phyloP scores from a whole-genome alignment of 2,329 filamentous ascomycete species.

The Aspergillus sp. region DNA sequence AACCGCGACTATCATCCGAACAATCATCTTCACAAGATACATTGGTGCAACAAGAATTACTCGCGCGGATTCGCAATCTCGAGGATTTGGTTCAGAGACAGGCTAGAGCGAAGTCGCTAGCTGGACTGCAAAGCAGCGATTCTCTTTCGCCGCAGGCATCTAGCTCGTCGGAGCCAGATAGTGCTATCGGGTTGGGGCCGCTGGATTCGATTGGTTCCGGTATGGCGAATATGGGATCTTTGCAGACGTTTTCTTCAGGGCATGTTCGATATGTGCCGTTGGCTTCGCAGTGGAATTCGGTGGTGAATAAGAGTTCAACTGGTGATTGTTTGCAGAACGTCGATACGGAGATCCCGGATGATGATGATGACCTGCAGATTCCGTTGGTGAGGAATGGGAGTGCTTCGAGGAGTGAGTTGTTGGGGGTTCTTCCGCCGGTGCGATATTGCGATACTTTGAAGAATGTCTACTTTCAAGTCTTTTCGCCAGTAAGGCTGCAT shows the following conservation, averaged over 20 bases:
- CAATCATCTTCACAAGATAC: slow-evolving; percentile 16
- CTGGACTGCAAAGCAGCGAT: slow-evolving; percentile 14
- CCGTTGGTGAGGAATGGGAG: slow-evolving; percentile 22
- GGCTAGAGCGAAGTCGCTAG: slow-evolving; percentile 14
- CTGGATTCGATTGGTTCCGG: slow-evolving; percentile 17
- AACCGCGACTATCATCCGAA: slow-evolving; percentile 25
- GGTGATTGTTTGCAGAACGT: slow-evolving; percentile 20
- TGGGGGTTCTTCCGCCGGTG: slow-evolving; percentile 28
- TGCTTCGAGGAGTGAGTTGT: slow-evolving; percentile 21
- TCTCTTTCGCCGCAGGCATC: slow-evolving; percentile 20
- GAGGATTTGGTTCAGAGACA: slow-evolving; percentile 32
- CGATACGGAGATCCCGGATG: slow-evolving; percentile 21
- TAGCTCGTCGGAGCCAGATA: slow-evolving; percentile 21
- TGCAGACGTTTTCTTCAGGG: slow-evolving; percentile 27
- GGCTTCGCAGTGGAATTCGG: slow-evolving; percentile 25
- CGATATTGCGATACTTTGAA: slow-evolving; percentile 32
- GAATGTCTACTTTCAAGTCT: slow-evolving; percentile 31
- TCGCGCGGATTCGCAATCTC: slow-evolving; percentile 30
- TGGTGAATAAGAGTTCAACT: slow-evolving; percentile 19
- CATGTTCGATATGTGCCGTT: slow-evolving; percentile 32
- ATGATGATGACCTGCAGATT: slow-evolving; percentile 27
- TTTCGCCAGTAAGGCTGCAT: slow-evolving; percentile 28
- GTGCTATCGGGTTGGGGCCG: slow-evolving; percentile 11
- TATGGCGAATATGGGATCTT: slow-evolving; percentile 21
- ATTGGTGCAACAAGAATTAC: slow-evolving; percentile 23